phyloP scores from a whole-genome alignment of 208 protist genomes.

The Leishmania guyanensis region DNA sequence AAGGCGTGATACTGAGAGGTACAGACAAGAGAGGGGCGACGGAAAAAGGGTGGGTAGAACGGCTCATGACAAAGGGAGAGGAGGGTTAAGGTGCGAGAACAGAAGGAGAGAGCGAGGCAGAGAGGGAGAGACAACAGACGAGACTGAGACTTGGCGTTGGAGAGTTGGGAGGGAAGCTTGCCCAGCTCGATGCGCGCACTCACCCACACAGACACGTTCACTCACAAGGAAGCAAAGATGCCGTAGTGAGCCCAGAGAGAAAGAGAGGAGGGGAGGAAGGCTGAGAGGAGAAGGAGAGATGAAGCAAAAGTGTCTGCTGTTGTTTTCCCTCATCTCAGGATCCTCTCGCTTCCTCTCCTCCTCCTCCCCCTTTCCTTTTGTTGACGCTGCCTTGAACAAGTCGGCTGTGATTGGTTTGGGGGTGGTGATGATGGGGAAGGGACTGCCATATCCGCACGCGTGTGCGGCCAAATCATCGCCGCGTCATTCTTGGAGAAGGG shows the following conservation, averaged over 20 bases:
- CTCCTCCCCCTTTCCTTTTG: background rate
- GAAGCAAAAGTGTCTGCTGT: conserved; percentile 10
- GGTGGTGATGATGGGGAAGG: too few species aligned
- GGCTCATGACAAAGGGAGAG: background rate
- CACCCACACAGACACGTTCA: background rate
- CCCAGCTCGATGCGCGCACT: background rate
- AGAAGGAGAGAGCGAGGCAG: background rate
- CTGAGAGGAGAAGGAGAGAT: background rate
- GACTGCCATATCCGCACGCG: too few species aligned
- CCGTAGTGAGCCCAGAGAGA: background rate
- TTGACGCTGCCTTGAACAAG: background rate
- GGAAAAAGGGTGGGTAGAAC: background rate
- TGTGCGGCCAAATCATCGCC: too few species aligned
- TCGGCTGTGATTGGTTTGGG: background rate
- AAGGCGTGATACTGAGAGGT: too few species aligned
- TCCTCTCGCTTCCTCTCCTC: background rate
- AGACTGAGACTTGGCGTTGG: background rate
- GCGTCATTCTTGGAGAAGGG: too few species aligned
- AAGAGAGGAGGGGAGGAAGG: background rate
- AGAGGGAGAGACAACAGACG: background rate
- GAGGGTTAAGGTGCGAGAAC: background rate
- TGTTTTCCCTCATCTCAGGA: background rate
- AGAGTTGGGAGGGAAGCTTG: background rate
- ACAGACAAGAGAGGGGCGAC: background rate
- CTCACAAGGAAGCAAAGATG: background rate